Conservation (phyloP, 2,329 filamentous ascomycete genomes). For the Cladosporium sp. region DNA sequence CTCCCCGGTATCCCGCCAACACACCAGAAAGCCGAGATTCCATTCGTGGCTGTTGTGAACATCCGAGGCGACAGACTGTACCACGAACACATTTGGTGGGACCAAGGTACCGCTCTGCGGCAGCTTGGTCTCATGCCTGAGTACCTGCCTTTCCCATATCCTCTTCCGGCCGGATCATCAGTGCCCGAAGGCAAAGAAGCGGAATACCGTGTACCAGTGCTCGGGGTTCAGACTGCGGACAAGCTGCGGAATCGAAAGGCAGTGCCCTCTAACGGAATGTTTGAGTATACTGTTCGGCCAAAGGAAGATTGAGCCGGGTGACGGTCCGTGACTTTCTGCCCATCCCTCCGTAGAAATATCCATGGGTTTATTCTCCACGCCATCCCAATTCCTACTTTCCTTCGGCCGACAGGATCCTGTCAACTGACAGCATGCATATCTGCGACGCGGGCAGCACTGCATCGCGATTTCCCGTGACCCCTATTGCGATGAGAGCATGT, state of each 20-base stretch:
- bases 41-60: slow-evolving; percentile 62
- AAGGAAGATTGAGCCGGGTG: slow-evolving; percentile 19
- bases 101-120: slow-evolving; percentile 57
- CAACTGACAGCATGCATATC: too few species aligned
- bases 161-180: slow-evolving; percentile 20
- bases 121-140: slow-evolving; percentile 61
- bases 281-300: slow-evolving; percentile 30
- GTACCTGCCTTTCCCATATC: slow-evolving; percentile 49
- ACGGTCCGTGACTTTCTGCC: too few species aligned
- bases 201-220: slow-evolving; percentile 59
- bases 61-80: slow-evolving; percentile 63
- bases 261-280: slow-evolving; percentile 55
- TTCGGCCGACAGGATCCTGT: too few species aligned
- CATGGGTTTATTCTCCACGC: too few species aligned
- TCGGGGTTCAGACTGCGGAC: slow-evolving; percentile 49
- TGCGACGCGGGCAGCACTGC: too few species aligned
- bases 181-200: slow-evolving; percentile 11
- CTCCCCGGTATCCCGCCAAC: slow-evolving; percentile 58
- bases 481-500: too few species aligned
- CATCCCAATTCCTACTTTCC: too few species aligned
- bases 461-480: too few species aligned
- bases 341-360: too few species aligned
- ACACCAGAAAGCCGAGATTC: slow-evolving; percentile 49
- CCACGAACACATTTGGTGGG: slow-evolving; percentile 69
- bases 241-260: slow-evolving; percentile 49